phyloP scores from a whole-genome alignment of 2,329 filamentous ascomycete genomes.

The Zopfia rhizophila region DNA sequence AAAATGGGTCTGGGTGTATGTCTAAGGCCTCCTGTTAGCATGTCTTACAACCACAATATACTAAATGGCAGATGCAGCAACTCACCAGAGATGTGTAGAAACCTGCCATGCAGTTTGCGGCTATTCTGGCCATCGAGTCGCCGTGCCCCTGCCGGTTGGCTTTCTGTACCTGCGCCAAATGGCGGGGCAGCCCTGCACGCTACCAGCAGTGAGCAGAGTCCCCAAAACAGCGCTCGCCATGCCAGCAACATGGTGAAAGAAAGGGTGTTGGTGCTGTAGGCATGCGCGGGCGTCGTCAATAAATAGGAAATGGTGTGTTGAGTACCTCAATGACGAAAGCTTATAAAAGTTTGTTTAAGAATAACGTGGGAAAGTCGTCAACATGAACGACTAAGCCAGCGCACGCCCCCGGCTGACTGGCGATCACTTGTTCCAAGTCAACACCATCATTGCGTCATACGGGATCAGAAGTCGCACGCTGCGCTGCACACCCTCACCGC shows the following conservation, averaged over 20 bases:
- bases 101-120: slow-evolving; percentile 67
- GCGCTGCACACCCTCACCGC: too few relatives aligned
- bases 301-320: too few relatives aligned
- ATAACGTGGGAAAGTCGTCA: too few relatives aligned
- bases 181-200: slow-evolving; percentile 39
- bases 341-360: too few relatives aligned
- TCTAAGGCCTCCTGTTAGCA: slow-evolving; percentile 65
- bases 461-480: too few relatives aligned
- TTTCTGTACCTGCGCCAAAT: slow-evolving; percentile 23
- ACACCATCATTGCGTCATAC: too few relatives aligned
- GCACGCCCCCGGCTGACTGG: too few relatives aligned
- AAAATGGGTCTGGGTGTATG: slow-evolving; percentile 90
- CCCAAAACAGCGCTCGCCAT: slow-evolving; percentile 37
- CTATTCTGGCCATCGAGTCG: slow-evolving; percentile 14
- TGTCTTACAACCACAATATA: background rate
- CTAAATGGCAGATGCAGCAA: slow-evolving; percentile 10
- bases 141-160: slow-evolving; percentile 11
- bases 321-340: too few relatives aligned
- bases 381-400: too few relatives aligned
- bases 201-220: slow-evolving; percentile 37
- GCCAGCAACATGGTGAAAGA: slow-evolving; percentile 33
- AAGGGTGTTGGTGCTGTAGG: slow-evolving; percentile 1
- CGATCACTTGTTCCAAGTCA: too few relatives aligned
- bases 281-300: background rate
- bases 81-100: slow-evolving; percentile 89